Evolutionary conservation across 2,329 filamentous ascomycete species (phyloP), one percentile per base, ranked within the genome.

Genomic region (Pseudogymnoascus sp.): DNA sequence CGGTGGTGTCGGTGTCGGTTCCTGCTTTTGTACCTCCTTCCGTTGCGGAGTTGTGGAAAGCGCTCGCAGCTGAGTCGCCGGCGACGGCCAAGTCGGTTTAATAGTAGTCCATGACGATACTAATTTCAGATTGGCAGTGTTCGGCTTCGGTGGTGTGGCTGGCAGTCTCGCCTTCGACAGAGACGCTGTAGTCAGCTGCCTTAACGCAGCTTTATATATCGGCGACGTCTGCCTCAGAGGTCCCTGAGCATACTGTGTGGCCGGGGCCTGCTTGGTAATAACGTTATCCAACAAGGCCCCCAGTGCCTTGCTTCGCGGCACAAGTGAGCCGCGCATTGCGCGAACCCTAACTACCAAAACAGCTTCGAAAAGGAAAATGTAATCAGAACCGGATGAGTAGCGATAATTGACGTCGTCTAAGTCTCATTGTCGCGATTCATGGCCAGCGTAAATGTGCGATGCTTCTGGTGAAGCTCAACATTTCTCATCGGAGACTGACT

Each of bases 21-120:
- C 68, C 40, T 61, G 63, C 59, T 64, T 66, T 59, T 8, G 40
- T 4, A 31, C 60, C 41, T 61, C 60, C 16, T 61, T 53, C 28
- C 60, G 22, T 33, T 38, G 35, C 12, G 60, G n/a, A 31, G 68
- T 67, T 60, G 65, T 72, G 43, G 69, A 69, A 41, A 73, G 71
- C 4, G 66, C 60, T 43, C 72, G 67, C 62, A 73, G 40, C 64
- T 72, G 70, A 28, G 70, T 66, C 59, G 69, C 63, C 46, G 70
- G 68, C 24, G 71, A 68, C 14, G 65, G 60, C 72, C 71, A 73
- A 65, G 41, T 50, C 24, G 64, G 68, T 43, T 70, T 50, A 68
- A 62, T 64, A 35, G 14, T 68, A 33, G 56, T 66, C 38, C 46
- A 64, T 63, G 43, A 56, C 28, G 50, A 56, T 56, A 33, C 28